Base-by-base conservation (phyloP, 2,329 filamentous ascomycete genomes). In the Alternaria gaisen region DNA sequence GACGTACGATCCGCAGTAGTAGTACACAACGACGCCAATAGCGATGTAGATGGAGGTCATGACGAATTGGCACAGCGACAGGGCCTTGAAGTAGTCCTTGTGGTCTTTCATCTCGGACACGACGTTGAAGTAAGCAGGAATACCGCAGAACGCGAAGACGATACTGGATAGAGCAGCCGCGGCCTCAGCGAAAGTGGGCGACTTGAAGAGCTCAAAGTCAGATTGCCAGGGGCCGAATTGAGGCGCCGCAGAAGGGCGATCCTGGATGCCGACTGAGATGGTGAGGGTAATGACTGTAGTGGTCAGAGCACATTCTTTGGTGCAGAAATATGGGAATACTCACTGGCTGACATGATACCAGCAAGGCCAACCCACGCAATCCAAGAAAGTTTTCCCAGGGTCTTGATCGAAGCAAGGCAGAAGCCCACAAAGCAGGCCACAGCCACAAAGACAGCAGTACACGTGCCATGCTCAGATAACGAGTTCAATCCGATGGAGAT, bases 121-220 rank as follows among this genome's bases (percentile, higher is more conserved):
- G 72, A 91, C 85, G 66, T 83, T 84, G 77, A 90, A 91, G 79
- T 90, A 91, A 63, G 87, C 88, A 26, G 88, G 86, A 69, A 90
- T 87, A 41, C 87, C 87, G 54, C 79, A 80, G 51, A 72, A 64
- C n/a, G 61, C 54, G 32, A 73, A 73, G 10, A 73, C 70, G 11
- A 73, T 58, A n/a, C 66, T 67, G 24, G 65, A 70, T 26, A 65
- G 53, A 9, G 68, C 66, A 30, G 66, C 71, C 32, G 69, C 62
- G 20, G 68, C 69, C 16, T 70, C 63, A 2, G 67, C 61, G 5
- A 66, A 51, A 43, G 47, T 63, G 6, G 69, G 67, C 16, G 36
- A 58, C n/a, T 52, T 59, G 40, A 71, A 63, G 0, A 72, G 59
- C 22, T 66, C 54, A 24, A 58, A 73, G 51, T 73, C 67, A 1